A percentile compares a stretch with the other conserved stretches of the same genome.
Evolutionary conservation across 2,329 filamentous ascomycete species (phyloP).

Genomic region (Helotiales sp.): DNA sequence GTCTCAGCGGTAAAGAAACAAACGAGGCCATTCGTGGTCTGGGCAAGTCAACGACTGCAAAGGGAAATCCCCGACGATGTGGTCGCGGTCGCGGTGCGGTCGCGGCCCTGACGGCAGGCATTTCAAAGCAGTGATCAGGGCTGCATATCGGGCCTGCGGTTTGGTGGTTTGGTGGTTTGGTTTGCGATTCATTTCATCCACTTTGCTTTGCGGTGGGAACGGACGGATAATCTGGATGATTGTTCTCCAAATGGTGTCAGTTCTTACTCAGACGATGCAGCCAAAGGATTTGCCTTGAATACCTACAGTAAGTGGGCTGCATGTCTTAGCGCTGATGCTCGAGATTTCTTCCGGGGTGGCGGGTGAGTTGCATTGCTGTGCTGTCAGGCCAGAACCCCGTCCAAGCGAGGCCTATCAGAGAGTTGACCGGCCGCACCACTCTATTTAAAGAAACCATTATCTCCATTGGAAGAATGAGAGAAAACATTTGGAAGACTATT

Average conservation of each 20-base stretch:
- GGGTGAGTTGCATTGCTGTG: background rate
- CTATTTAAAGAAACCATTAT: constrained; percentile 22
- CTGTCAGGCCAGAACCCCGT: background rate
- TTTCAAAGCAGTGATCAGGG: constrained; percentile 8
- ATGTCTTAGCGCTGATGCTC: constrained; percentile 23
- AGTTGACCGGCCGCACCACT: constrained; percentile 2
- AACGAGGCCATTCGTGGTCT: background rate
- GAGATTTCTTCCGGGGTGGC: background rate
- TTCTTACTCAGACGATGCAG: constrained; percentile 21
- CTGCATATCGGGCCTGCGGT: constrained; percentile 8
- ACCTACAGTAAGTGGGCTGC: constrained; percentile 7
- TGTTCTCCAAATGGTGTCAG: background rate
- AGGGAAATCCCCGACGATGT: background rate
- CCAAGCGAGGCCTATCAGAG: constrained; percentile 21
- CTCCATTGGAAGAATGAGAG: constrained; percentile 1
- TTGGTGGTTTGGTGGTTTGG: no score
- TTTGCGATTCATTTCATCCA: background rate
- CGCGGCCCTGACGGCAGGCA: background rate
- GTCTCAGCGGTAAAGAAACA: constrained; percentile 22
- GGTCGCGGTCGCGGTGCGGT: background rate
- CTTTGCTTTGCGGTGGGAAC: background rate
- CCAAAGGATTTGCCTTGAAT: background rate
- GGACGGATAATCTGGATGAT: background rate
- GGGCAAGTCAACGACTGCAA: background rate
- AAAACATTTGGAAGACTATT: constrained; percentile 2